Percentiles rank a stretch among this genome's conserved stretches.
Evolutionary conservation across 2,329 filamentous ascomycete genomes (phyloP).

Genomic region (Passalora sequoiae): DNA sequence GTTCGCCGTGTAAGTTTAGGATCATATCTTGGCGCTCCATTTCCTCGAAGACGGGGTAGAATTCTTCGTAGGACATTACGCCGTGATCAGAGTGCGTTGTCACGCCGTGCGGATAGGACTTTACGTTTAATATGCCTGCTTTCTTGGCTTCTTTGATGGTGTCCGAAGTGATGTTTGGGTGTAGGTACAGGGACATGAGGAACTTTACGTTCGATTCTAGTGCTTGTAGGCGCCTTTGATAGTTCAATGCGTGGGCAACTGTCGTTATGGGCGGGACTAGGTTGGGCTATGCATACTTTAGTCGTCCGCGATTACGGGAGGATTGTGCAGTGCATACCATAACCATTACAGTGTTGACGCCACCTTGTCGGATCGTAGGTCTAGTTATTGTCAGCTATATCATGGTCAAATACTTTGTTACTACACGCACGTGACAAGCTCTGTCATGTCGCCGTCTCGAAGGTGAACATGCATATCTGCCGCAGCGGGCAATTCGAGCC

Average conservation of each 20-base stretch:
- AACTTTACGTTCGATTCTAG: slow-evolving; percentile 48
- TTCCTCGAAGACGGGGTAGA: slow-evolving; percentile 75
- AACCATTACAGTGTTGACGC: slow-evolving; percentile 51
- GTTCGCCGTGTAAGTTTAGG: slow-evolving; percentile 91
- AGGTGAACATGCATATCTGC: slow-evolving; percentile 51
- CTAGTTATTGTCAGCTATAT: slow-evolving; percentile 24
- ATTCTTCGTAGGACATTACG: slow-evolving; percentile 63
- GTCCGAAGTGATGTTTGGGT: slow-evolving; percentile 45
- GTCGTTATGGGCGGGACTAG: slow-evolving; percentile 48
- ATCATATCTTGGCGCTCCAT: slow-evolving; percentile 81
- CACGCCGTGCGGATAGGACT: slow-evolving; percentile 59
- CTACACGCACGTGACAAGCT: slow-evolving; percentile 39
- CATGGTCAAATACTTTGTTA: neutral
- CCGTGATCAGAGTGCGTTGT: slow-evolving; percentile 61
- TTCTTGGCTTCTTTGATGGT: slow-evolving; percentile 66
- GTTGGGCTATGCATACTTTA: slow-evolving; percentile 39
- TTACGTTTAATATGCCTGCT: slow-evolving; percentile 67
- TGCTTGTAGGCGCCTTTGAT: slow-evolving; percentile 40
- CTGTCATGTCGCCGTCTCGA: slow-evolving; percentile 49
- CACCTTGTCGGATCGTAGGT: slow-evolving; percentile 47
- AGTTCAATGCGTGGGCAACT: slow-evolving; percentile 44
- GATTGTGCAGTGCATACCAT: slow-evolving; percentile 47
- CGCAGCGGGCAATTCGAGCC: slow-evolving; percentile 45
- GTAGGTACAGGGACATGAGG: slow-evolving; percentile 50
- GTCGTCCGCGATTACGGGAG: no score